phyloP scores from a whole-genome alignment of 2,329 filamentous ascomycete species.

The Clathrospora elynae region DNA sequence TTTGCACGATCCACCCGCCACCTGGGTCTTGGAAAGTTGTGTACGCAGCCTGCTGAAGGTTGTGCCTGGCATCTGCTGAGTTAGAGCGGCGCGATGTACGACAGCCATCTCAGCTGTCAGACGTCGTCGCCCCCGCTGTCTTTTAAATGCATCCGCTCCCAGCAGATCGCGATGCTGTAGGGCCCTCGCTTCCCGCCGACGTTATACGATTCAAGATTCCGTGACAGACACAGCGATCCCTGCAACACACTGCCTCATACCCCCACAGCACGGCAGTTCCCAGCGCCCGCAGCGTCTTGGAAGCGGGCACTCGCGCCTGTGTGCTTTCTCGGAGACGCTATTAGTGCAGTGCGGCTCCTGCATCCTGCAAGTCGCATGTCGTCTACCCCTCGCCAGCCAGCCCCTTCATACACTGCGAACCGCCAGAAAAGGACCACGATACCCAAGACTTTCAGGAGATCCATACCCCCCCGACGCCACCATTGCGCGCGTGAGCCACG shows the following conservation, averaged over 20 bases:
- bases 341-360: constrained; percentile 32
- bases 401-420: constrained; percentile 32
- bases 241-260: constrained; percentile 32
- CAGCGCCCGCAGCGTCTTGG: constrained; percentile 38
- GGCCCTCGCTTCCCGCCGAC: constrained; percentile 21
- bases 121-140: constrained; percentile 14
- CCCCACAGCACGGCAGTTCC: constrained; percentile 48
- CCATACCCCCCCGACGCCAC: constrained; percentile 27
- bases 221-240: constrained; percentile 26
- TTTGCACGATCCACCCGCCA: constrained; percentile 30
- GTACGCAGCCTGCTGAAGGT: constrained; percentile 16
- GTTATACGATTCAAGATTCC: constrained; percentile 27
- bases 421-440: constrained; percentile 17
- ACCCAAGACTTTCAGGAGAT: constrained; percentile 25
- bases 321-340: constrained; percentile 29
- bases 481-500: constrained; percentile 47
- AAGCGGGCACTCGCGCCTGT: constrained; percentile 30
- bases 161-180: constrained; percentile 17
- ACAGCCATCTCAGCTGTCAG: constrained; percentile 24
- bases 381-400: constrained; percentile 32
- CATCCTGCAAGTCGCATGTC: constrained; percentile 38
- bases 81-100: constrained; percentile 24
- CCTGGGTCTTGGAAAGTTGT: constrained; percentile 5
- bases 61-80: constrained; percentile 23
- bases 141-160: constrained; percentile 25